Base-by-base conservation (phyloP, 495 filamentous ascomycete genomes). In the Tuber melanosporum region DNA sequence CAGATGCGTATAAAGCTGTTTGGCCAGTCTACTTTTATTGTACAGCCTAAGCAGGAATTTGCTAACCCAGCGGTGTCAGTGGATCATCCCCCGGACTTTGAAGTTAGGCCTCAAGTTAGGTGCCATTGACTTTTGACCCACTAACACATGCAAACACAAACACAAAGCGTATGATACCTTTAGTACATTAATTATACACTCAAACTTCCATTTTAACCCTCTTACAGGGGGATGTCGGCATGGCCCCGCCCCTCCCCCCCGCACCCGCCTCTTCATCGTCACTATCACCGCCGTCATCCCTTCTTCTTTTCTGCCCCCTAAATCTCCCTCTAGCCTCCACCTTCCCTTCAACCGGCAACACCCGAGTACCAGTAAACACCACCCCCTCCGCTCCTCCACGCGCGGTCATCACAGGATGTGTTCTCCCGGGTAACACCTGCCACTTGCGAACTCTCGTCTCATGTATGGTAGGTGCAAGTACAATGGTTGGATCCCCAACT, bases 391-490 rank as follows among this genome's bases (percentile, higher is more conserved):
- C 90, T 0, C 95, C 95, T 43, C 95, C 95, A 36, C 89, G 88
- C 71, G 89, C 88, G 69, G 92, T 95, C 95, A 99, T 99, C 49
- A 94, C 81, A 26, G 95, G 95, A 85, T 99, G 95, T 74, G 95
- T 98, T 71, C 95, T 87, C 5, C 94, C 93, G 0, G 95, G 96
- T 44, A 98, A 85, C 1, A 97, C 94, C 86, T 99, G 95, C 92
- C 92, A 98, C 44, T 87, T 86, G 72, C 92, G 88, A 26, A 90
- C 89, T 19, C 92, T 87, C 19, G 89, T 90, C 12, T 90, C 93
- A 83, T 98, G 93, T 72, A 99, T 86, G 49, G 89, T 90, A 15
- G 93, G 90, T 2, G 91, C 92, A 17, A 98, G 87, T 22, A 99
- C 78, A 41, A 95, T 84, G 15, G 92, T 91, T 9, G 95, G 95